A percentile compares a stretch with the other conserved stretches of the same genome.
Conservation (phyloP, 352 stramenopile species). For the Peronospora farinosa region DNA sequence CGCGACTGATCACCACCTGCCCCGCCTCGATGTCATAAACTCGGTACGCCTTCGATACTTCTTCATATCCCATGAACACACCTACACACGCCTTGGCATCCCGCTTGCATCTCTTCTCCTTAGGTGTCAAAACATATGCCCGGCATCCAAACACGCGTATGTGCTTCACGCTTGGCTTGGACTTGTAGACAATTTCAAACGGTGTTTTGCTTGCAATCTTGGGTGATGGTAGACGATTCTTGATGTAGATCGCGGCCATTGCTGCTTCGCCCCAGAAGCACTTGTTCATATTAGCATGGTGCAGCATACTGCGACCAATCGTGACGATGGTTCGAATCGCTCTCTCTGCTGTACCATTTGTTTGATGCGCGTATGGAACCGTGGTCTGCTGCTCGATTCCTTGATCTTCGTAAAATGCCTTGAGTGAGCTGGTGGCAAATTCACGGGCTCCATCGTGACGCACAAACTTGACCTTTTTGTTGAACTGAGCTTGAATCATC, state of each 20-base stretch:
- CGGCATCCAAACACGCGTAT: not conserved
- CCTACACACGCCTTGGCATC: not conserved
- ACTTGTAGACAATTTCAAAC: not conserved
- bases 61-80: not conserved
- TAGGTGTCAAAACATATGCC: no score
- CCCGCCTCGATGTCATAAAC: no score
- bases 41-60: slow-evolving; percentile 1
- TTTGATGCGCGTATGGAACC: not conserved
- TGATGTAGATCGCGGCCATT: no score
- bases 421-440: no score
- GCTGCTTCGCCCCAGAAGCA: no score
- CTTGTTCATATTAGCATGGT: no score
- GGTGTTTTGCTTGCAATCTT: not conserved
- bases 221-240: no score
- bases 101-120: not conserved
- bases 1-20: not conserved
- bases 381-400: not conserved
- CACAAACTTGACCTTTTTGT: not conserved
- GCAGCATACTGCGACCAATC: no score
- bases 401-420: not conserved
- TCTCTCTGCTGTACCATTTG: slow-evolving; percentile 2
- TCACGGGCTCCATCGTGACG: no score
- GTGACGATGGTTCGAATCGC: slow-evolving; percentile 14
- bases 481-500: not conserved
- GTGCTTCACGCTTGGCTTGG: not conserved